These are phyloP conservation scores for Penstemon eatonii DNA, from an alignment of 257 asterid species.

Conservation along the genomic window DNA sequence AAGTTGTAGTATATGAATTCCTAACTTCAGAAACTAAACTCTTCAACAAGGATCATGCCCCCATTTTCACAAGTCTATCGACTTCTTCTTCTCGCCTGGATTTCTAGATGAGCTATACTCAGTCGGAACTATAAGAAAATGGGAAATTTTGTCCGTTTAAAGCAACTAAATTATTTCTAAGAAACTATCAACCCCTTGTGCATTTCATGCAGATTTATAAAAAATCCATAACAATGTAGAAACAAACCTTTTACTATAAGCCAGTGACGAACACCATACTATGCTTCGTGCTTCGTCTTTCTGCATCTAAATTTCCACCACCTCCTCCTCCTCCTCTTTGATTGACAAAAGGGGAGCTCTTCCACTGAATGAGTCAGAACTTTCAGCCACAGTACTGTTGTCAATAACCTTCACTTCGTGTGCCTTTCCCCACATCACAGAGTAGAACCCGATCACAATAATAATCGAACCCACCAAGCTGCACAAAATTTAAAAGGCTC, in stretches of 20 bases:
- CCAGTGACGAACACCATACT: conserved; percentile 10
- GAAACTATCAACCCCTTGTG: too few species aligned
- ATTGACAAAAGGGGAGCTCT: conserved; percentile 48
- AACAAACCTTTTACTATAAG: conserved; percentile 25
- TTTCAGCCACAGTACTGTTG: not conserved
- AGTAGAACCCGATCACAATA: conserved; percentile 81
- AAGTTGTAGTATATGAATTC: too few species aligned
- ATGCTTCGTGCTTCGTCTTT: not conserved
- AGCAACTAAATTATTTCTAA: too few species aligned
- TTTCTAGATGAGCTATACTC: too few species aligned
- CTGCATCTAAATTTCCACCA: conserved; percentile 21
- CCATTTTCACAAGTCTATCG: too few species aligned
- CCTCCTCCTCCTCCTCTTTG: conserved; percentile 27
- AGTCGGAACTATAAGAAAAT: too few species aligned
- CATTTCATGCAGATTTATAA: not conserved
- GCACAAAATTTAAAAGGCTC: conserved; percentile 25
- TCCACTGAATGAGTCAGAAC: too few species aligned
- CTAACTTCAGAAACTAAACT: too few species aligned
- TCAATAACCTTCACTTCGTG: conserved; percentile 46
- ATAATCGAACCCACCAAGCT: conserved; percentile 74
- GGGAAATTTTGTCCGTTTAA: too few species aligned
- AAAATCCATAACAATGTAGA: conserved; percentile 18
- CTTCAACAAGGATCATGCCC: too few species aligned
- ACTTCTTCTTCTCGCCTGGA: too few species aligned
- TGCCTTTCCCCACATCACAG: conserved; percentile 94